Evolutionary conservation across 345 rosid genomes (phyloP), one percentile per base, ranked within the genome.

Genomic region (Populus ilicifolia): DNA sequence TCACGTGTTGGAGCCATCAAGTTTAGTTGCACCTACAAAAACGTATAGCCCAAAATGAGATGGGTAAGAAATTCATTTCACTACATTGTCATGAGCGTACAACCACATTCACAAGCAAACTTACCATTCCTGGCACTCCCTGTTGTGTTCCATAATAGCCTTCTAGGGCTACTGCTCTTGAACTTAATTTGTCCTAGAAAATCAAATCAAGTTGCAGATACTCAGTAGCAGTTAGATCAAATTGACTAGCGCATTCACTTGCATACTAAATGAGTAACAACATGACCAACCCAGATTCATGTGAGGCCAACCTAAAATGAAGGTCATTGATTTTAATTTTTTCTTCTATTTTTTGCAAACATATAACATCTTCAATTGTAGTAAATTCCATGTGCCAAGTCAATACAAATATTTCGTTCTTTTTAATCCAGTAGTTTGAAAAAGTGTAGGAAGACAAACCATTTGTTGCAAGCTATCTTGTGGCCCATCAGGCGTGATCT

Each of bases 401-500:
- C 23, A 21, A 35, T 5, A 14, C n/a, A 16, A 7, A 23, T 3
- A 2, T 46, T 27, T n/a, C 12, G 2, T 41, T 29, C 2, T 8
- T 11, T n/a, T 43, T 35, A 66, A 39, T n/a, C 27, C 1, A 16
- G 33, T 10, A 36, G 25, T 25, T 21, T 7, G 56, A 48, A 30
- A 52, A 23, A 23, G 33, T 38, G 27, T 77, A 64, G 33, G 25
- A 54, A 33, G 65, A 80, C 92, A 75, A 67, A 90, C 94, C 94
- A 89, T 86, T 81, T 89, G 92, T 39, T 86, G 94, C 88, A 86
- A 80, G 85, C 86, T 83, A 70, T 90, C 94, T 67, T 88, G 88
- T 43, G 91, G 78, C 67, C 84, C 84, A 77, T 86, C 84, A 30
- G 86, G 71, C 74, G 86, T 79, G 39, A 84, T 81, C 79, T 85